Evolutionary conservation across 2,329 filamentous ascomycete genomes (phyloP), one percentile per base, ranked within the genome.

Genomic region (Aspergillus pseudotamarii): DNA sequence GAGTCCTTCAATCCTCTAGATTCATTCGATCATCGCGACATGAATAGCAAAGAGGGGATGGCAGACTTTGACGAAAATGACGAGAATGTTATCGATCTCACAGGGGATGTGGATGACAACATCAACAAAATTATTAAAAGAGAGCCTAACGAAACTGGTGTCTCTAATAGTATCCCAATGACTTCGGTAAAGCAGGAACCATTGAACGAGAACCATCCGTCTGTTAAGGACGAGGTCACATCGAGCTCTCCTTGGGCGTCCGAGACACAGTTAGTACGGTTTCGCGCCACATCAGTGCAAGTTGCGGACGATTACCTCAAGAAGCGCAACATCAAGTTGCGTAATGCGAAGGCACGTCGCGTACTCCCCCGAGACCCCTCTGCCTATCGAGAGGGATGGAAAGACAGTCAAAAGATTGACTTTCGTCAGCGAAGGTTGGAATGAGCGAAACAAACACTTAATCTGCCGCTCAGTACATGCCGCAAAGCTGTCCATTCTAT

Each of bases 271-370:
- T 65, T 71, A 28, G 54, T 66, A 48, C 64, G 53, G 34, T 71
- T 69, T 57, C 64, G 65, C 38, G 43, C 64, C 45, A 66, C 62
- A 16, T 62, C 67, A 11, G 61, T 63, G 43, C 66, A 69, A 48
- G 59, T 70, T 60, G 69, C 67, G 45, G 60, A 65, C 43, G 63
- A 65, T 58, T 68, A 65, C 59, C 26, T 71, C 43, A 63, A 62
- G 48, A 28, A 63, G 28, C 55, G 65, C 30, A 65, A 65, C 2
- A 64, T 66, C 43, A 70, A 66, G 50, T 38, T 69, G 36, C 46
- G 16, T 26, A 45, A 1, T 48, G n/a, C 16, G 26, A 59, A 59
- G 16, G 0, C 21, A 26, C 58, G 45, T 32, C 30, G 10, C 21
- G 51, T 43, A 16, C 57, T 21, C 41, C 23, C 32, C 57, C 46